Evolutionary conservation across 208 protist species (phyloP).

Genomic region (Angomonas ambiguus): DNA sequence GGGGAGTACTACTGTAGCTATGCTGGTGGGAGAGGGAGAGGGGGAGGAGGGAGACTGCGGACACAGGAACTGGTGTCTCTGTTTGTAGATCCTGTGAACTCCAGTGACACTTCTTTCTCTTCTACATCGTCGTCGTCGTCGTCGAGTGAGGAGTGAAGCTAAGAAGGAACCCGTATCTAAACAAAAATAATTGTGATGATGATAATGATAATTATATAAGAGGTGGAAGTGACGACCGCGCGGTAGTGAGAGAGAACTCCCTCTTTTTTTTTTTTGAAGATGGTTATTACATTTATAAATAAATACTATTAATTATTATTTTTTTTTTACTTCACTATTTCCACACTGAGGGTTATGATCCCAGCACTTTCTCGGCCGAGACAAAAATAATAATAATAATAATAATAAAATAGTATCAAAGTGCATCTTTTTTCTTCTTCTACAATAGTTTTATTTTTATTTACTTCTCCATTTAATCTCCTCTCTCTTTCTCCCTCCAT

Average conservation of each 20-base stretch:
- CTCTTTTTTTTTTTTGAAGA: no score
- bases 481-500: constrained; percentile 8
- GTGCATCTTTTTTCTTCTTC: constrained; percentile 1
- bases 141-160: no score
- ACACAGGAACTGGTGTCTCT: constrained; percentile 48
- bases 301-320: background rate
- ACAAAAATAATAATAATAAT: constrained; percentile 2
- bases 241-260: no score
- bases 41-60: constrained; percentile 23
- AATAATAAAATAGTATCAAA: background rate
- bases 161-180: no score
- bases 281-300: no score
- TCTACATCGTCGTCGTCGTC: no score
- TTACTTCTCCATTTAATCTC: constrained; percentile 10
- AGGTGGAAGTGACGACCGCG: no score
- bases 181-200: background rate
- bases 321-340: background rate
- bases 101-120: no score
- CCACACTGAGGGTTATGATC: background rate
- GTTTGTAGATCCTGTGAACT: no score
- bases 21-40: constrained; percentile 7
- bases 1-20: constrained; percentile 37
- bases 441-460: background rate
- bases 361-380: constrained; percentile 13
- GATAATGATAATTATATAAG: constrained; percentile 4